Evolutionary conservation across 2,329 filamentous ascomycete species (phyloP).

Genomic region (Cryphonectria parasitica): DNA sequence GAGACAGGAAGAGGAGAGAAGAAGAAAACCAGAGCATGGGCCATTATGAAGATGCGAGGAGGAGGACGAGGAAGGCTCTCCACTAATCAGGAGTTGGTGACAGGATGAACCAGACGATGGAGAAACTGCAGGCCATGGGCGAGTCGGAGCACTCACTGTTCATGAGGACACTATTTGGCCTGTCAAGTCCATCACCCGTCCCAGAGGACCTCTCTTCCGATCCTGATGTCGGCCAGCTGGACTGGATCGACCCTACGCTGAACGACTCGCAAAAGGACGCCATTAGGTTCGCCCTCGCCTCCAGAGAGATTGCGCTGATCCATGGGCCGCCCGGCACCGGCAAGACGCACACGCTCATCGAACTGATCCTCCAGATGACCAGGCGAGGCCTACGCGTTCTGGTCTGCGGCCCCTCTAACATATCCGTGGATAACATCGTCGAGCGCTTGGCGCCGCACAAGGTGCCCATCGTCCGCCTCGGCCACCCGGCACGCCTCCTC

Average conservation of each 20-base stretch:
- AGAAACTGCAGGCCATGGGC: slow-evolving; percentile 59
- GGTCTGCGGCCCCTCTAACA: slow-evolving; percentile 96
- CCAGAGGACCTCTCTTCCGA: slow-evolving; percentile 46
- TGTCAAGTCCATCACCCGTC: slow-evolving; percentile 56
- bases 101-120: slow-evolving; percentile 68
- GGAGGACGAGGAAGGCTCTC: not conserved
- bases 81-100: too few species aligned
- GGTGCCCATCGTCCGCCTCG: slow-evolving; percentile 84
- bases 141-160: slow-evolving; percentile 63
- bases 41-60: not conserved
- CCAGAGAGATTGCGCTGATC: slow-evolving; percentile 82
- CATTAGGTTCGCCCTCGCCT: slow-evolving; percentile 80
- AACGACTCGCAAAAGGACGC: slow-evolving; percentile 71
- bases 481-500: slow-evolving; percentile 88
- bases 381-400: slow-evolving; percentile 74
- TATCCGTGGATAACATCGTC: slow-evolving; percentile 97
- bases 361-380: slow-evolving; percentile 89
- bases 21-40: too few species aligned
- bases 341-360: slow-evolving; percentile 95
- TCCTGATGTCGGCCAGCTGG: slow-evolving; percentile 49
- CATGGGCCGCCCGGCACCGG: slow-evolving; percentile 96
- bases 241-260: slow-evolving; percentile 65
- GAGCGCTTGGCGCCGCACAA: slow-evolving; percentile 86
- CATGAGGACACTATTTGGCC: slow-evolving; percentile 65
- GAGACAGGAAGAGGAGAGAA: not conserved